Conservation (phyloP, 768 basidiomycete species). For the Solioccasus polychromus region DNA sequence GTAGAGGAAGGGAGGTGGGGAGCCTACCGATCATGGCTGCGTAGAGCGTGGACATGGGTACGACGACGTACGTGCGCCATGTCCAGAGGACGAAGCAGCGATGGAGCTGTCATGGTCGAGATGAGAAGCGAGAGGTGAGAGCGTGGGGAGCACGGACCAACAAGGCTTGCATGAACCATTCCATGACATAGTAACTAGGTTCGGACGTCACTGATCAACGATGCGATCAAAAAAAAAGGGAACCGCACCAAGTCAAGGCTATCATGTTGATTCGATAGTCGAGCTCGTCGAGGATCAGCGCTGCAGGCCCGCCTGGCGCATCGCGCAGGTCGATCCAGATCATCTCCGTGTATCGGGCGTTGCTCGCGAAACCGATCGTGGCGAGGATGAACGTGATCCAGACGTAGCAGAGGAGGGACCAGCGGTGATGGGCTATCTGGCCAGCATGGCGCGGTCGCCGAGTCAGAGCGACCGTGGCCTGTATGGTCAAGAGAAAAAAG, state of each 20-base stretch:
- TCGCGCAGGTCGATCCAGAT: slow-evolving; percentile 33
- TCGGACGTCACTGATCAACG: no score
- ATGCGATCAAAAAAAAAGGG: no score
- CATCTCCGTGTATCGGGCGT: slow-evolving; percentile 29
- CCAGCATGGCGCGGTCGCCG: not conserved
- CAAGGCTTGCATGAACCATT: slow-evolving; percentile 29
- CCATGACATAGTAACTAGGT: slow-evolving; percentile 28
- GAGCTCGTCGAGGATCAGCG: slow-evolving; percentile 12
- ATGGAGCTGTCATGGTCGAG: slow-evolving; percentile 5
- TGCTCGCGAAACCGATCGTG: slow-evolving; percentile 23
- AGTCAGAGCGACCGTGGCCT: slow-evolving; percentile 11
- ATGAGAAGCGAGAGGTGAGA: not conserved
- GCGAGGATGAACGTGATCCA: slow-evolving; percentile 26
- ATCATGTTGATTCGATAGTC: slow-evolving; percentile 19
- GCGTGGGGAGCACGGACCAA: slow-evolving; percentile 9
- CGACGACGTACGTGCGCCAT: slow-evolving; percentile 10
- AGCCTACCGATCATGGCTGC: slow-evolving; percentile 14
- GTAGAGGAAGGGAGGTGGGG: no score
- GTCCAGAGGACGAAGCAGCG: slow-evolving; percentile 18
- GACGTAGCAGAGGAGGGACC: slow-evolving; percentile 20
- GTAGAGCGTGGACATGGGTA: slow-evolving; percentile 14
- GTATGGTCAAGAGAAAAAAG: slow-evolving; percentile 20
- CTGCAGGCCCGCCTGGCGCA: slow-evolving; percentile 10
- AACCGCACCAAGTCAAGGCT: slow-evolving; percentile 16
- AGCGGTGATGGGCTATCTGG: slow-evolving; percentile 1